Evolutionary conservation across 371 early-diverging fungal genomes (phyloP).

Genomic region (Mortierella sp.): DNA sequence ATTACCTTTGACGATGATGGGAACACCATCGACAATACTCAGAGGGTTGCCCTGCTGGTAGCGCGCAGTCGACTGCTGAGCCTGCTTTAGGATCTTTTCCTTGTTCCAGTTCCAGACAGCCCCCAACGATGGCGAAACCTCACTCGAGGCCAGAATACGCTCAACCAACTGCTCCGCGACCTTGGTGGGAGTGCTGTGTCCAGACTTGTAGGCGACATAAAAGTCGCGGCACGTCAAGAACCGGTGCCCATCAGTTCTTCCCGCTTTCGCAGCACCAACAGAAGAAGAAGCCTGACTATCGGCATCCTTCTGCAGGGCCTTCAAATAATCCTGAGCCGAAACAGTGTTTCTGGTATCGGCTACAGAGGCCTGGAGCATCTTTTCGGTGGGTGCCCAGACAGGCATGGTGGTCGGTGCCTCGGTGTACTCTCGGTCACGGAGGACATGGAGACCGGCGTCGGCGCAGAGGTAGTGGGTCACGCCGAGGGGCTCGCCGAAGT

Average conservation of each 20-base stretch:
- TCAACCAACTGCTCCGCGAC: constrained; percentile 52
- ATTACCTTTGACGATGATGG: constrained; percentile 67
- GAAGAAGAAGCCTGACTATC: constrained; percentile 15
- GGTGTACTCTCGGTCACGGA: constrained; percentile 27
- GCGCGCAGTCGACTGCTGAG: constrained; percentile 68
- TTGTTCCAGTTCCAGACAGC: constrained; percentile 56
- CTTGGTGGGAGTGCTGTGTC: constrained; percentile 37
- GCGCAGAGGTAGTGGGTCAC: constrained; percentile 27
- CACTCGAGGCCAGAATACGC: constrained; percentile 44
- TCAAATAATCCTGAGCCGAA: constrained; percentile 24
- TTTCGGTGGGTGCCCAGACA: constrained; percentile 26
- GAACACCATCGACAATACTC: constrained; percentile 78
- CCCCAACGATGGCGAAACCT: constrained; percentile 57
- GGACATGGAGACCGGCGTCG: constrained; percentile 43
- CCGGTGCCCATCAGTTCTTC: background rate
- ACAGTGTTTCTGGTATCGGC: constrained; percentile 11
- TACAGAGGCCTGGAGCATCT: constrained; percentile 32
- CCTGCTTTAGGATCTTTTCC: constrained; percentile 66
- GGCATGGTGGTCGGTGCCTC: constrained; percentile 44
- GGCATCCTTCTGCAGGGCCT: constrained; percentile 19
- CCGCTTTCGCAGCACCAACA: background rate
- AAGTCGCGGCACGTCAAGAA: constrained; percentile 55
- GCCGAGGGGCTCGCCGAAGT: constrained; percentile 32
- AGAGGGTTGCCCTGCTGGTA: constrained; percentile 64
- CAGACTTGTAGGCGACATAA: constrained; percentile 55